Conservation (phyloP, 2,329 filamentous ascomycete species). For the Coniella lustricola region DNA sequence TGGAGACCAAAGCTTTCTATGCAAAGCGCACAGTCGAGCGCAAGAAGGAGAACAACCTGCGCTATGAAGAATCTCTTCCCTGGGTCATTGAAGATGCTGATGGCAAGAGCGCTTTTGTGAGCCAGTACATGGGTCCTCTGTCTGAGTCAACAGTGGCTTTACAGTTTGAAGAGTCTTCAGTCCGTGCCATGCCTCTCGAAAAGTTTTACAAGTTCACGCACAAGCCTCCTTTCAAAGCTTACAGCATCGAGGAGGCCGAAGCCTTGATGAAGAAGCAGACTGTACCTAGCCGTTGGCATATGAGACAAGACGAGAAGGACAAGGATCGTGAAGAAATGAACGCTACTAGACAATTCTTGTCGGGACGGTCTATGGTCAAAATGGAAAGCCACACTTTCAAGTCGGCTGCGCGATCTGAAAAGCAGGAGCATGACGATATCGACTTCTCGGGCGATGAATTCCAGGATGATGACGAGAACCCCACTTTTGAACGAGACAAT, state of each 20-base stretch:
- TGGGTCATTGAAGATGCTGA: constrained; percentile 98
- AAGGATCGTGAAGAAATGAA: constrained; percentile 54
- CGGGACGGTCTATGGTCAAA: constrained; percentile 55
- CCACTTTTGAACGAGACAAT: constrained; percentile 66
- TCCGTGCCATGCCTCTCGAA: constrained; percentile 84
- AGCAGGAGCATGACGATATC: constrained; percentile 63
- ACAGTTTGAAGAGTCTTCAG: constrained; percentile 60
- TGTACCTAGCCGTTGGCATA: constrained; percentile 72
- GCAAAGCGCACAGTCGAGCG: constrained; percentile 73
- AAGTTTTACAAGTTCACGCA: constrained; percentile 89
- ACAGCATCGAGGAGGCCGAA: constrained; percentile 80
- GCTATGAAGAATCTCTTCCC: constrained; percentile 91
- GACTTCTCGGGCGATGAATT: constrained; percentile 68
- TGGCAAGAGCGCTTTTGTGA: constrained; percentile 89
- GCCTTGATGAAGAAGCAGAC: constrained; percentile 73
- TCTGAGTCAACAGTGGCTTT: constrained; percentile 81
- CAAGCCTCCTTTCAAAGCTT: constrained; percentile 70
- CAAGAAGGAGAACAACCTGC: constrained; percentile 64
- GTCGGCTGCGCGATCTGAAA: constrained; percentile 54
- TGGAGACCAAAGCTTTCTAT: constrained; percentile 73
- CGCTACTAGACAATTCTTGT: constrained; percentile 45
- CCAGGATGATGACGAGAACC: constrained; percentile 79
- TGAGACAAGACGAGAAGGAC: constrained; percentile 57
- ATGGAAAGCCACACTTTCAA: constrained; percentile 60
- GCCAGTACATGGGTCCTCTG: constrained; percentile 80